Evolutionary conservation across 176 grass and related monocot species (phyloP).

Genomic region (Musa troglodytarum): DNA sequence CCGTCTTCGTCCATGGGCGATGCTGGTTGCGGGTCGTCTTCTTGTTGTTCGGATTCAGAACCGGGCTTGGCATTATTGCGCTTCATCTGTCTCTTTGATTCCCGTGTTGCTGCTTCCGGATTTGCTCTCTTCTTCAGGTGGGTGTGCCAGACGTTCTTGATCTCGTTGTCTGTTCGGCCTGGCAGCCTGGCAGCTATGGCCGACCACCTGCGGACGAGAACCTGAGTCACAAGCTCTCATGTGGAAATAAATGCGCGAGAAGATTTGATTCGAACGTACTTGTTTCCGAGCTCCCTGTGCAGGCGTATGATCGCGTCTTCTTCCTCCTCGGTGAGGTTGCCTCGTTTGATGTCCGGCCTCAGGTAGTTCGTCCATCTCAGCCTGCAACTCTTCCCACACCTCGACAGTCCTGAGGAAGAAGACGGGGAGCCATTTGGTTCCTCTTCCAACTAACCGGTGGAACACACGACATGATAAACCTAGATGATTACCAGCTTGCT

Average conservation of each 20-base stretch:
- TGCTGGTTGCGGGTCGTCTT: neutral
- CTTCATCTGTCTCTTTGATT: neutral
- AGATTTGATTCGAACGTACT: neutral
- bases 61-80: neutral
- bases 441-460: too few species aligned
- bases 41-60: neutral
- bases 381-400: slow-evolving; percentile 8
- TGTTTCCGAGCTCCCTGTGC: neutral
- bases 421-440: too few species aligned
- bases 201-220: neutral
- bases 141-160: slow-evolving; percentile 9
- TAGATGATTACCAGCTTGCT: neutral
- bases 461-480: too few species aligned
- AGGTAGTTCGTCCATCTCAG: slow-evolving; percentile 8
- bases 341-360: neutral
- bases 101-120: neutral
- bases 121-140: neutral
- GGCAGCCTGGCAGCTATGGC: neutral
- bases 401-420: neutral
- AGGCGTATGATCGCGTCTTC: neutral
- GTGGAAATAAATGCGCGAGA: too few species aligned
- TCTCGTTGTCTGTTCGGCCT: neutral
- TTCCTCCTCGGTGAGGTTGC: neutral
- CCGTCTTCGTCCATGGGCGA: neutral
- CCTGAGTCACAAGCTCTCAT: too few species aligned